Conservation (phyloP, 2,329 filamentous ascomycete species). For the Microdochium trichocladiopsis region DNA sequence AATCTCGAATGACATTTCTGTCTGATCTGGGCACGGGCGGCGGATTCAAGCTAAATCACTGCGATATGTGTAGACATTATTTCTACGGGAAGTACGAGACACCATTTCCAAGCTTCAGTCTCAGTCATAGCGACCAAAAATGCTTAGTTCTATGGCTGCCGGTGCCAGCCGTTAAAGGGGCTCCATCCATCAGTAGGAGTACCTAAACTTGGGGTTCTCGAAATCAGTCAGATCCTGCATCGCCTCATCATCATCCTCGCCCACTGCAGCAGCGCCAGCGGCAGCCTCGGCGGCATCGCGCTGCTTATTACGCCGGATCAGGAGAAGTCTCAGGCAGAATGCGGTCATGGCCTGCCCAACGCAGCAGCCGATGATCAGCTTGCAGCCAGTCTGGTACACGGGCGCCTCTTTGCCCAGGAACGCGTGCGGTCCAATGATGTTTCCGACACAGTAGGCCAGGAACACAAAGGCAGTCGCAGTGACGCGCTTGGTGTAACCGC, state of each 20-base stretch:
- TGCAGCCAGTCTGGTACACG: slow-evolving; percentile 33
- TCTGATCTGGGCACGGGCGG: no score
- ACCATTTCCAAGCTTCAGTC: no score
- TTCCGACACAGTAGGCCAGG: slow-evolving; percentile 22
- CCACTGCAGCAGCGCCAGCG: slow-evolving; percentile 7
- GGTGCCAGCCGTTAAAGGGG: no score
- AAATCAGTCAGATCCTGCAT: slow-evolving; percentile 29
- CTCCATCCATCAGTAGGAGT: slow-evolving; percentile 30
- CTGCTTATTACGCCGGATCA: slow-evolving; percentile 21
- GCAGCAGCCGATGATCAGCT: slow-evolving; percentile 30
- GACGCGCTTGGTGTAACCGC: slow-evolving; percentile 26
- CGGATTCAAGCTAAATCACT: no score
- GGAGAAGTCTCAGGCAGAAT: slow-evolving; percentile 16
- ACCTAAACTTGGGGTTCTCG: slow-evolving; percentile 33
- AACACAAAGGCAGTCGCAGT: slow-evolving; percentile 27
- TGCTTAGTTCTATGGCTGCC: no score
- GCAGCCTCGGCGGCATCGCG: slow-evolving; percentile 12
- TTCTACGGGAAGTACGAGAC: no score
- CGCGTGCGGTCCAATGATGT: slow-evolving; percentile 29
- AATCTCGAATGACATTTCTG: no score
- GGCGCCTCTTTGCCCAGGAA: slow-evolving; percentile 27
- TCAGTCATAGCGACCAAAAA: no score
- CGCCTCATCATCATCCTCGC: slow-evolving; percentile 14
- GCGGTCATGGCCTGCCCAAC: slow-evolving; percentile 24
- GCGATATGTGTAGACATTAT: no score